Evolutionary conservation across 2,329 filamentous ascomycete genomes (phyloP).

Genomic region (Epichloe elymi): DNA sequence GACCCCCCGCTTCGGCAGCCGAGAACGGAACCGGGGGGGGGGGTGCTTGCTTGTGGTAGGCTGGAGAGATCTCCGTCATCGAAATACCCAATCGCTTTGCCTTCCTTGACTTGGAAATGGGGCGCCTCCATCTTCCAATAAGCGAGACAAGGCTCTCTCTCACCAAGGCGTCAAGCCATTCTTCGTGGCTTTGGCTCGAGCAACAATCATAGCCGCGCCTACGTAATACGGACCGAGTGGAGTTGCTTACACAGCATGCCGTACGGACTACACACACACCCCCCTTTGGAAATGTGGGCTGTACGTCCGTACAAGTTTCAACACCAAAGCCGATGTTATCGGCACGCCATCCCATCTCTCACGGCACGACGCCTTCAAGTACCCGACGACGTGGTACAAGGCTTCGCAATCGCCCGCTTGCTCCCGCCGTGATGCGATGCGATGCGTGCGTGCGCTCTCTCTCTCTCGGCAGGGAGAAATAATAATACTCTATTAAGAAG

Average conservation of each 20-base stretch:
- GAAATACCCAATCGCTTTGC: background rate
- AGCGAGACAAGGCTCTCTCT: background rate
- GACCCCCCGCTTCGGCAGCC: background rate
- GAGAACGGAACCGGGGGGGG: background rate
- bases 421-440: background rate
- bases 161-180: too few species aligned
- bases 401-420: background rate
- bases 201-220: background rate
- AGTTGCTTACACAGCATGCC: background rate
- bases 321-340: background rate
- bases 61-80: background rate
- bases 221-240: background rate
- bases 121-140: too few species aligned
- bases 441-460: too few species aligned
- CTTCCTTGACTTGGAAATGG: background rate
- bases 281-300: background rate
- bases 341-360: background rate
- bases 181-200: background rate
- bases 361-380: background rate
- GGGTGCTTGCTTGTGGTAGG: background rate
- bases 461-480: background rate
- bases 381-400: slow-evolving; percentile 2
- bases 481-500: background rate
- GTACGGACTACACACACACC: background rate
- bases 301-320: background rate